These are phyloP conservation scores for Gnomoniopsis smithogilvyi DNA, from an alignment of 2,329 filamentous ascomycete genomes.

Conservation along the genomic window DNA sequence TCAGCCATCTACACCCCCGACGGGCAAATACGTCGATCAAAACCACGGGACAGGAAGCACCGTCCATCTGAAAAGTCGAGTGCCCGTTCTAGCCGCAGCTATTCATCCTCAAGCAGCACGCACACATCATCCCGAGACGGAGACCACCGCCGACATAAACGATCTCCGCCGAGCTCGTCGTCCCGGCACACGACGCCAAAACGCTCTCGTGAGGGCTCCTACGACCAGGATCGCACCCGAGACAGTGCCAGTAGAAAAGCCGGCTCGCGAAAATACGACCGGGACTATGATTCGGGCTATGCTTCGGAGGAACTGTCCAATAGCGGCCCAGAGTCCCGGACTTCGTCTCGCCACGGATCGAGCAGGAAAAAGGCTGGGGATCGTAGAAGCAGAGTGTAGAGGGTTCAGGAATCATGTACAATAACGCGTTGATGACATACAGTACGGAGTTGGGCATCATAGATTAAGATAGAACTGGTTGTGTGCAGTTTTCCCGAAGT, in stretches of 20 bases:
- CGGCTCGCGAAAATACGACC: not conserved
- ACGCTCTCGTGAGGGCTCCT: not conserved
- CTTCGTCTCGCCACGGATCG: not conserved
- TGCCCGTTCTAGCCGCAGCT: not conserved
- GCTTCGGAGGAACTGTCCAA: not conserved
- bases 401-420: not conserved
- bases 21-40: not conserved
- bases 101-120: not conserved
- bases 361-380: not conserved
- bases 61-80: not conserved
- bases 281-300: constrained; percentile 11
- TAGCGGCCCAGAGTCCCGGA: not conserved
- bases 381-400: not conserved
- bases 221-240: not conserved
- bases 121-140: not conserved
- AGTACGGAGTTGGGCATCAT: not conserved
- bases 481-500: no score
- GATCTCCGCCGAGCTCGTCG: not conserved
- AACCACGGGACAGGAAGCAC: not conserved
- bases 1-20: not conserved
- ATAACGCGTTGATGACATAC: not conserved
- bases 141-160: not conserved
- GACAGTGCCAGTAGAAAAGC: not conserved
- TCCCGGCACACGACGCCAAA: not conserved
- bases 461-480: no score